Evolutionary conservation across 345 rosid genomes (phyloP).

Genomic region (Moringa oleifera): DNA sequence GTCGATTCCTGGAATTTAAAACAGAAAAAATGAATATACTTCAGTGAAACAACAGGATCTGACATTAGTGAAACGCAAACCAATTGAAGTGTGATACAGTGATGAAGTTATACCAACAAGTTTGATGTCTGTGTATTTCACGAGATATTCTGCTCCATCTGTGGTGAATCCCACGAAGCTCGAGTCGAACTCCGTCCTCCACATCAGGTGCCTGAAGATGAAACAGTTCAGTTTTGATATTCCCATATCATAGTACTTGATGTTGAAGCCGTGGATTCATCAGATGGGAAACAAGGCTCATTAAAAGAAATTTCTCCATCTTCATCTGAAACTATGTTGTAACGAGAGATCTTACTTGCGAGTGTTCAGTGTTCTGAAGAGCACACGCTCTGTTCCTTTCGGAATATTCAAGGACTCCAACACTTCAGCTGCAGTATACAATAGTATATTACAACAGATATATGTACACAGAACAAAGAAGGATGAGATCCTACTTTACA

Average conservation of each 20-base stretch:
- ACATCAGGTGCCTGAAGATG: constrained; percentile 32
- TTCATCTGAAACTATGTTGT: too few species aligned
- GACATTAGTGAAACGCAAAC: too few species aligned
- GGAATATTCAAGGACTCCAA: constrained; percentile 58
- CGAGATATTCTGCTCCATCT: constrained; percentile 44
- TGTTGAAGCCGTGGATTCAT: too few species aligned
- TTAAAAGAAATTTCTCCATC: too few species aligned
- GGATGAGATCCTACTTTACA: neutral
- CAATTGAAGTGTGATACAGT: too few species aligned
- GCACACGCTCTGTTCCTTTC: constrained; percentile 52
- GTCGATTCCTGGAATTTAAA: constrained; percentile 31
- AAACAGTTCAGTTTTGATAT: too few species aligned
- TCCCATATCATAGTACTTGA: too few species aligned
- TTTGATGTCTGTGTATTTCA: constrained; percentile 34
- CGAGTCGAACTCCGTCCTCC: constrained; percentile 30
- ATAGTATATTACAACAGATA: too few species aligned
- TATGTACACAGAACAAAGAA: neutral
- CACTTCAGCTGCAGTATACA: constrained; percentile 67
- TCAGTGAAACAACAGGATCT: too few species aligned
- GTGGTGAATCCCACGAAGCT: constrained; percentile 28
- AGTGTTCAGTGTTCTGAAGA: constrained; percentile 63
- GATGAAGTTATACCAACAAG: constrained; percentile 32
- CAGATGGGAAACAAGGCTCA: too few species aligned
- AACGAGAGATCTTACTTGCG: constrained; percentile 38
- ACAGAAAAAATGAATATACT: too few species aligned